Conservation (phyloP, 2,329 filamentous ascomycete species). For the Penicillium decumbens region DNA sequence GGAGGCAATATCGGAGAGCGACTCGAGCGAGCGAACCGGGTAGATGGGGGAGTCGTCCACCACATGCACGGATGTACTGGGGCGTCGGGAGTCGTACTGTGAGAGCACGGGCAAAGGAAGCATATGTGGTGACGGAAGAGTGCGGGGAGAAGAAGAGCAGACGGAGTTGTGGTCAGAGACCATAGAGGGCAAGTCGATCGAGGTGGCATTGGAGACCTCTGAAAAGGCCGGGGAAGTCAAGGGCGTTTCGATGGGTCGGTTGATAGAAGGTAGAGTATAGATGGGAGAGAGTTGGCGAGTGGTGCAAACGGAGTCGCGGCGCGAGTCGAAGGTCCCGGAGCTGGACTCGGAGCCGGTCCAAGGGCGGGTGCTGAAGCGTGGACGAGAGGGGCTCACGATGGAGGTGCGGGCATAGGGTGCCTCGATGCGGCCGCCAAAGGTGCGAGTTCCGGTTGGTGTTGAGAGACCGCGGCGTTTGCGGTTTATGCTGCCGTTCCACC, state of each 20-base stretch:
- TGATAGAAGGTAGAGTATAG: constrained; percentile 37
- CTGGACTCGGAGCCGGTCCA: constrained; percentile 20
- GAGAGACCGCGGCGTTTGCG: constrained; percentile 56
- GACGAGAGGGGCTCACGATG: constrained; percentile 27
- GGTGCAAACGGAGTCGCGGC: constrained; percentile 24
- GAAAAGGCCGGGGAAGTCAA: constrained; percentile 63
- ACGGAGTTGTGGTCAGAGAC: constrained; percentile 65
- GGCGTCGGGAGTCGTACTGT: constrained; percentile 33
- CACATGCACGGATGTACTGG: constrained; percentile 26
- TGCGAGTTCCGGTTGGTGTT: constrained; percentile 32
- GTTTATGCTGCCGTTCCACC: constrained; percentile 95
- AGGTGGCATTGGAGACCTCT: constrained; percentile 55
- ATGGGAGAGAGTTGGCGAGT: constrained; percentile 36
- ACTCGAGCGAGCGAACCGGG: constrained; percentile 19
- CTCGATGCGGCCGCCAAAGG: constrained; percentile 37
- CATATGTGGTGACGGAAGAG: constrained; percentile 40
- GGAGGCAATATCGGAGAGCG: constrained; percentile 24
- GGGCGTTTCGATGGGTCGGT: constrained; percentile 49
- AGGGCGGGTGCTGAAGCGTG: constrained; percentile 26
- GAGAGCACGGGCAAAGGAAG: constrained; percentile 40
- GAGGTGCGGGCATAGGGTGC: constrained; percentile 37
- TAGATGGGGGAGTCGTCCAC: constrained; percentile 26
- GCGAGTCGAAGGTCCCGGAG: constrained; percentile 16
- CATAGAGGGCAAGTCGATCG: constrained; percentile 62
- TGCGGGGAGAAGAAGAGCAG: constrained; percentile 57